Evolutionary conservation across 2,329 filamentous ascomycete species (phyloP).

Genomic region (Rhynchosporium agropyri): DNA sequence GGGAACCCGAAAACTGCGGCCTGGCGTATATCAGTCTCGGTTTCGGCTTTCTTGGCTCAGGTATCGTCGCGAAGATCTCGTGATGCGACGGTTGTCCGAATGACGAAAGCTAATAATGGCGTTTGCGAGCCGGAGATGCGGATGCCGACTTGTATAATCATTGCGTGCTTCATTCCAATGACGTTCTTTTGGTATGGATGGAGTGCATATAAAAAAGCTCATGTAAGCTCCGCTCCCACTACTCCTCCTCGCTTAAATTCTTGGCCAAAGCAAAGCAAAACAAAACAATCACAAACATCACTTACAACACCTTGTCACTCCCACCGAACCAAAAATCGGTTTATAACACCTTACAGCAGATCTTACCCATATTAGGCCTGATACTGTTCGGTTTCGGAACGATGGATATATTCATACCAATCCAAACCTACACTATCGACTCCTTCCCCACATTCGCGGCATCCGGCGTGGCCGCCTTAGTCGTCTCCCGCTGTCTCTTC

Average conservation of each 20-base stretch:
- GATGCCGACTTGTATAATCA: conserved; percentile 50
- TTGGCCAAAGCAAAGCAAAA: conserved; percentile 31
- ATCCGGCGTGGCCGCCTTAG: conserved; percentile 47
- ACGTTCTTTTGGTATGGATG: conserved; percentile 56
- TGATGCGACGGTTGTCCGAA: conserved; percentile 50
- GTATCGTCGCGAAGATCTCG: conserved; percentile 48
- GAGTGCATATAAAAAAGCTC: conserved; percentile 47
- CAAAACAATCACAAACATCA: neutral
- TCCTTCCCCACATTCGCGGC: conserved; percentile 48
- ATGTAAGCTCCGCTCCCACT: conserved; percentile 46
- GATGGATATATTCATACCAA: conserved; percentile 49
- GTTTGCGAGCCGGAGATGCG: conserved; percentile 39
- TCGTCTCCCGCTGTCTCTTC: conserved; percentile 50
- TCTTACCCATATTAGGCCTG: conserved; percentile 49
- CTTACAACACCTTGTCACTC: no score
- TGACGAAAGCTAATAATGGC: conserved; percentile 49
- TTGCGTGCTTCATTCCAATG: conserved; percentile 49
- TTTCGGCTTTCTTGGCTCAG: conserved; percentile 47
- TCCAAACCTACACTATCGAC: conserved; percentile 53
- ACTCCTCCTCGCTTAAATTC: conserved; percentile 44
- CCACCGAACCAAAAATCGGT: neutral
- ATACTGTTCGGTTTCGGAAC: conserved; percentile 51
- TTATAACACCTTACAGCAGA: conserved; percentile 39
- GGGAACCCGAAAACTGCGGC: conserved; percentile 48
- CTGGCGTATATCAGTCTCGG: conserved; percentile 51